A percentile compares a stretch with the other conserved stretches of the same genome.
Evolutionary conservation across 2,329 filamentous ascomycete species (phyloP).

Genomic region (Zymoseptoria tritici): DNA sequence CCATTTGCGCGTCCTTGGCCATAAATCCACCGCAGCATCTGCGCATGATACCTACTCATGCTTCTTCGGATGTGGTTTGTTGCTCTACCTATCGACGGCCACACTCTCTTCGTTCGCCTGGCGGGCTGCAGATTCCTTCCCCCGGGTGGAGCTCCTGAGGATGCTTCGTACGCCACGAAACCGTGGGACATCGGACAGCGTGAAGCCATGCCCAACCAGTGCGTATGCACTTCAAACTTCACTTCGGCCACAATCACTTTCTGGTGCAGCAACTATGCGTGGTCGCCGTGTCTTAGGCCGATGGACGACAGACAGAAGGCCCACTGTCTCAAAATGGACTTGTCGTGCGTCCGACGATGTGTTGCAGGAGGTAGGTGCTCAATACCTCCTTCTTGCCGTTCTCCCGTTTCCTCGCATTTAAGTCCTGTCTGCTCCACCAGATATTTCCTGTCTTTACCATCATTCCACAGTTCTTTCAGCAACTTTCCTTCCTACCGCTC

Average conservation of each 20-base stretch:
- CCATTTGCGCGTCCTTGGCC: neutral
- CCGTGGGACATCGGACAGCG: neutral
- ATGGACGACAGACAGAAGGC: neutral
- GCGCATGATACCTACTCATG: neutral
- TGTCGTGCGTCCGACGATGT: neutral
- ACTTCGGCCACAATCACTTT: neutral
- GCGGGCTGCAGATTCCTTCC: neutral
- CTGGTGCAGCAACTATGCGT: neutral
- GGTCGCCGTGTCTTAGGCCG: neutral
- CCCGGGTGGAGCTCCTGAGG: neutral
- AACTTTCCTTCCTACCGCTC: neutral
- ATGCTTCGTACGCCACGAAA: neutral
- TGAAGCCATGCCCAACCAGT: neutral
- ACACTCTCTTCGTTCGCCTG: neutral
- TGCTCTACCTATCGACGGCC: neutral
- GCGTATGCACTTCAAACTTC: neutral
- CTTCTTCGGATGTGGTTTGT: neutral
- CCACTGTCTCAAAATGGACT: neutral
- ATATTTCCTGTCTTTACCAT: neutral
- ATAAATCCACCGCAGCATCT: neutral
- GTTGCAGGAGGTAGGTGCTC: neutral
- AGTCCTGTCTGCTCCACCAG: neutral
- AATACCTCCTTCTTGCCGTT: neutral
- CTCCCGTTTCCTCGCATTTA: neutral
- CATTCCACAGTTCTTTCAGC: neutral